Conservation (phyloP, 1,284 basidiomycete genomes). For the Cutaneotrichosporon dermatis region DNA sequence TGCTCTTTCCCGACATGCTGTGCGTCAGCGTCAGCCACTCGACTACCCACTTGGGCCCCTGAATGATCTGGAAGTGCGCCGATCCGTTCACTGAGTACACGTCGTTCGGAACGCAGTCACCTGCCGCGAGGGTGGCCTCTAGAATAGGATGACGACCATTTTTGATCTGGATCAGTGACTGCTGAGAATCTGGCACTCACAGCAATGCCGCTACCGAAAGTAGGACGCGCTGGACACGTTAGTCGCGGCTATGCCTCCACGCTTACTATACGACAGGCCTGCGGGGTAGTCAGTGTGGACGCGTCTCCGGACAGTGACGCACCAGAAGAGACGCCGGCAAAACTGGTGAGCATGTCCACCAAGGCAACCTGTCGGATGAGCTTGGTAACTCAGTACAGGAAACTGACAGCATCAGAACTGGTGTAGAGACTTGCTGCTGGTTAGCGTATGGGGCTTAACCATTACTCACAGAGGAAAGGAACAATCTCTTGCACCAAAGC, state of each 20-base stretch:
- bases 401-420: conserved; percentile 71
- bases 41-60: conserved; percentile 71
- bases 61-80: conserved; percentile 79
- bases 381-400: no score
- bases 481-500: conserved; percentile 64
- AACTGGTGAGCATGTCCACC: no score
- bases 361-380: no score
- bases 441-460: not conserved
- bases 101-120: conserved; percentile 76
- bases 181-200: conserved; percentile 19
- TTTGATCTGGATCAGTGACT: conserved; percentile 55
- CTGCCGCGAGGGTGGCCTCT: conserved; percentile 65
- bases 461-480: conserved; percentile 54
- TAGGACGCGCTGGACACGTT: conserved; percentile 65
- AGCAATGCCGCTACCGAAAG: conserved; percentile 77
- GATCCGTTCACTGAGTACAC: conserved; percentile 61
- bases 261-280: conserved; percentile 9
- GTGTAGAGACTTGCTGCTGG: conserved; percentile 64
- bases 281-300: not conserved
- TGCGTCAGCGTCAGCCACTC: not conserved
- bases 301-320: no score
- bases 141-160: conserved; percentile 79
- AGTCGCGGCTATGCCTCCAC: not conserved
- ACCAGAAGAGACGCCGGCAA: no score
- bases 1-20: conserved; percentile 91